Evolutionary conservation across 768 basidiomycete species (phyloP).

Genomic region (Rhodotorula toruloides): DNA sequence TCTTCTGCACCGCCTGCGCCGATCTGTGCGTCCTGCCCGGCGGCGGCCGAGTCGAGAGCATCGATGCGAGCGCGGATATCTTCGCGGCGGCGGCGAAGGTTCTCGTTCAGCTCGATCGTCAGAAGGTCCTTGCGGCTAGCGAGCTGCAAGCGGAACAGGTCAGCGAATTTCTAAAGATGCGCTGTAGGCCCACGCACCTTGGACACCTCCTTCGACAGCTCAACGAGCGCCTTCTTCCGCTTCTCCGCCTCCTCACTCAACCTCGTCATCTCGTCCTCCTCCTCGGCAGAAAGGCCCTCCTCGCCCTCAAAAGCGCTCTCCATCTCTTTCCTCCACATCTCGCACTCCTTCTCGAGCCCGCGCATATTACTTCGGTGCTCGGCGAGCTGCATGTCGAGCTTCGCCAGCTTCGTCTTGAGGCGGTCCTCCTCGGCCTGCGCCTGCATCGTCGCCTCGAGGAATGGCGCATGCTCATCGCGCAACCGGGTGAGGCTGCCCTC

Average conservation of each 20-base stretch:
- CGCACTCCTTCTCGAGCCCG: slow-evolving; percentile 59
- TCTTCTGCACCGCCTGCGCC: slow-evolving; percentile 57
- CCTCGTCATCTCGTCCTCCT: slow-evolving; percentile 60
- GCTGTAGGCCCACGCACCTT: slow-evolving; percentile 55
- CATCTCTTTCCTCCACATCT: slow-evolving; percentile 63
- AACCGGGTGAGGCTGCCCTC: slow-evolving; percentile 57
- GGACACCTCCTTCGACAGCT: slow-evolving; percentile 62
- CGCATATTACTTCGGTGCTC: slow-evolving; percentile 69
- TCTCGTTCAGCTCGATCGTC: slow-evolving; percentile 90
- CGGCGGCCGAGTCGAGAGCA: slow-evolving; percentile 56
- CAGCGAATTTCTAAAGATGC: slow-evolving; percentile 17
- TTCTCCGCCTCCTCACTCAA: slow-evolving; percentile 72
- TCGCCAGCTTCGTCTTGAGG: slow-evolving; percentile 57
- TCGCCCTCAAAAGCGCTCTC: slow-evolving; percentile 61
- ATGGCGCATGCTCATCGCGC: slow-evolving; percentile 59
- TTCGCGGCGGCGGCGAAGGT: slow-evolving; percentile 68
- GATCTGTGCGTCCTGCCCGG: slow-evolving; percentile 24
- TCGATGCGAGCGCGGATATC: slow-evolving; percentile 75
- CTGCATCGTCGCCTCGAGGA: slow-evolving; percentile 59
- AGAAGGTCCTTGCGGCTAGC: slow-evolving; percentile 70
- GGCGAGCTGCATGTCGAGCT: slow-evolving; percentile 62
- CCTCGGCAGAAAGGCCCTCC: slow-evolving; percentile 64
- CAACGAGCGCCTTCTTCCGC: slow-evolving; percentile 64
- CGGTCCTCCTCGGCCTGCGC: slow-evolving; percentile 68
- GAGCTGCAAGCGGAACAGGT: slow-evolving; percentile 51